These are phyloP conservation scores for Babesia bigemina DNA, from an alignment of 169 alveolate species.

Conservation along the genomic window DNA sequence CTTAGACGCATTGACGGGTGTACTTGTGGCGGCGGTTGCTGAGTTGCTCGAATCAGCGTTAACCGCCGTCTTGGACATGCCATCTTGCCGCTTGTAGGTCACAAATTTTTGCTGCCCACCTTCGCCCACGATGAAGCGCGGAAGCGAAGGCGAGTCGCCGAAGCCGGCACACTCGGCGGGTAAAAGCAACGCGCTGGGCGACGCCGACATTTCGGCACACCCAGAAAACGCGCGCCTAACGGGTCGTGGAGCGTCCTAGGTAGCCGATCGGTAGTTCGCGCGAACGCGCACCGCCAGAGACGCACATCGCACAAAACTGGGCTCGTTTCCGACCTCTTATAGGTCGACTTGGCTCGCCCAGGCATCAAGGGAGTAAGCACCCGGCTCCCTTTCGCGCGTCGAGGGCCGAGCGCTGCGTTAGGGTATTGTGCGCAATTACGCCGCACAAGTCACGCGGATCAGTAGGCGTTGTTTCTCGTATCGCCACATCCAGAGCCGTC, in stretches of 20 bases:
- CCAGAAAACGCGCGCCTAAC: not conserved
- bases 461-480: not conserved
- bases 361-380: not conserved
- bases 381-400: slow-evolving; percentile 8
- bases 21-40: not conserved
- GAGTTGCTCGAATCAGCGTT: not conserved
- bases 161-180: slow-evolving; percentile 3
- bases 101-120: slow-evolving; percentile 4
- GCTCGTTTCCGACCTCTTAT: not conserved
- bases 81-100: not conserved
- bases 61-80: not conserved
- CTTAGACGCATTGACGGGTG: no score
- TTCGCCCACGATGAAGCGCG: not conserved
- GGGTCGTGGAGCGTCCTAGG: not conserved
- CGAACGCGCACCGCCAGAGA: not conserved
- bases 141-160: slow-evolving; percentile 10
- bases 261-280: not conserved
- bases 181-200: slow-evolving; percentile 2
- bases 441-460: slow-evolving; percentile 29
- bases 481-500: no score
- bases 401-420: slow-evolving; percentile 2
- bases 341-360: slow-evolving; percentile 3
- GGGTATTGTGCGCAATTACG: slow-evolving; percentile 41
- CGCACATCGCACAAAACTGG: not conserved
- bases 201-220: slow-evolving; percentile 9